Evolutionary conservation across 177 flowering plant genomes (phyloP).

Genomic region (Vitis hybrid): DNA sequence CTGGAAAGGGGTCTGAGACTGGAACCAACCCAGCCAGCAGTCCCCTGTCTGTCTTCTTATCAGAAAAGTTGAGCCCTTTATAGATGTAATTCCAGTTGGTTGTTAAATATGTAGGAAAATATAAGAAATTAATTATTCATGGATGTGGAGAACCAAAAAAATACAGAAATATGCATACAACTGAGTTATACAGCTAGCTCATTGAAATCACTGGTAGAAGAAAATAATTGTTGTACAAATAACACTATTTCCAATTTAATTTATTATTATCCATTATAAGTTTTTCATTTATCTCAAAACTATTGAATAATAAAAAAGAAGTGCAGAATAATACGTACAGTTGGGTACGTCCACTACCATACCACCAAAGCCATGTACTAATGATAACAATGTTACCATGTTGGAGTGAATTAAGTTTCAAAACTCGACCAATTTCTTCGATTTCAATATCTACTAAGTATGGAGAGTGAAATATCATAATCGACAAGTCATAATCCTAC

Average conservation of each 20-base stretch:
- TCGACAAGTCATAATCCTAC: conserved; percentile 48
- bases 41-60: conserved; percentile 68
- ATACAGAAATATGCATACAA: too few species aligned
- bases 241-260: too few species aligned
- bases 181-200: too few species aligned
- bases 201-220: too few species aligned
- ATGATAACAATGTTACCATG: conserved; percentile 47
- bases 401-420: conserved; percentile 45
- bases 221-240: too few species aligned
- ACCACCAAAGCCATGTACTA: conserved; percentile 73
- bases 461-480: conserved; percentile 30
- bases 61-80: conserved; percentile 60
- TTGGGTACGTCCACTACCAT: conserved; percentile 38
- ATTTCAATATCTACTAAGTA: conserved; percentile 48
- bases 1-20: conserved; percentile 51
- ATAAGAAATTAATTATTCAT: too few species aligned
- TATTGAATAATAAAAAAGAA: too few species aligned
- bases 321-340: conserved; percentile 28
- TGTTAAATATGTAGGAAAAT: too few species aligned
- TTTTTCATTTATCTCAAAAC: too few species aligned
- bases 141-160: too few species aligned
- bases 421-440: conserved; percentile 34
- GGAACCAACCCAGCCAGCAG: conserved; percentile 83
- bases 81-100: too few species aligned
- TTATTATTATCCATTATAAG: too few species aligned